Conservation (phyloP, 768 basidiomycete species). For the Suillus spraguei region DNA sequence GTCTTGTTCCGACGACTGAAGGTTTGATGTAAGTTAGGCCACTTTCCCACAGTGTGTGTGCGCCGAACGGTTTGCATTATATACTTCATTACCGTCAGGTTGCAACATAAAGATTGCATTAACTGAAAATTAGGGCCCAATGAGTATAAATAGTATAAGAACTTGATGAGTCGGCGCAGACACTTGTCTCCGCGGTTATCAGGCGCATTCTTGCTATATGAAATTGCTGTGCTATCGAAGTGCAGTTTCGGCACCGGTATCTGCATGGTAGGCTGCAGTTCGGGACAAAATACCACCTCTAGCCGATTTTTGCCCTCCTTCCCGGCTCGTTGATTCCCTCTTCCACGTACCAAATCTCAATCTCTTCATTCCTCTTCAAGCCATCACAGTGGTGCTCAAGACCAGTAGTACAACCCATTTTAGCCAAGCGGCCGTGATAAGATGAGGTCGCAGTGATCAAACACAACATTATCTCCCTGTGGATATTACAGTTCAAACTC, state of each 20-base stretch:
- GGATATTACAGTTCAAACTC: neutral
- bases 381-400: neutral
- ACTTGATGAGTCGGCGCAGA: too few relatives aligned
- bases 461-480: neutral
- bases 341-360: neutral
- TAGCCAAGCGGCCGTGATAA: neutral
- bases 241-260: too few relatives aligned
- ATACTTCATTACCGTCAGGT: too few relatives aligned
- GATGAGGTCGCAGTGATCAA: conserved; percentile 1
- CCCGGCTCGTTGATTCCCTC: neutral
- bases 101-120: too few relatives aligned
- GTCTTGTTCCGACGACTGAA: too few relatives aligned
- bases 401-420: neutral
- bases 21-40: too few relatives aligned
- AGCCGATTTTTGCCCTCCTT: neutral
- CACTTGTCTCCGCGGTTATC: neutral
- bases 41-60: too few relatives aligned
- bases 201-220: neutral
- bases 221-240: neutral
- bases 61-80: too few relatives aligned
- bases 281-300: neutral
- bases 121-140: too few relatives aligned
- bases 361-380: conserved; percentile 5
- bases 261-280: neutral
- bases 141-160: too few relatives aligned